A percentile compares a stretch with the other conserved stretches of the same genome.
Conservation (phyloP, 805 yeast genomes). For the Brettanomyces custersianus region DNA sequence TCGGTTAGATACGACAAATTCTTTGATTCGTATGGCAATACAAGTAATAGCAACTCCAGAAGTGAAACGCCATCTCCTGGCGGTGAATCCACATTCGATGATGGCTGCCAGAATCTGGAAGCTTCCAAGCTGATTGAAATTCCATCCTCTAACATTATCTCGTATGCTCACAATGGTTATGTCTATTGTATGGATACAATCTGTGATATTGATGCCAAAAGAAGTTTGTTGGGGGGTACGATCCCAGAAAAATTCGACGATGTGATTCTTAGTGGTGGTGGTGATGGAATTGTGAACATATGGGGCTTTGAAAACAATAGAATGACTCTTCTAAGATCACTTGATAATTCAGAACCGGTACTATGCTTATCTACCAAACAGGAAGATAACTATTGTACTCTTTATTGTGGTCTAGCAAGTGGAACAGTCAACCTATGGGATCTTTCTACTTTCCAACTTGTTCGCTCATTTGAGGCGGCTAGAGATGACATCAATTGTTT, state of each 20-base stretch:
- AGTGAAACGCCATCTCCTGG: constrained; percentile 15
- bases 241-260: constrained; percentile 24
- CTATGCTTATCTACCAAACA: constrained; percentile 49
- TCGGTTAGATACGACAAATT: constrained; percentile 71
- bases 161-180: constrained; percentile 89
- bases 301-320: constrained; percentile 46
- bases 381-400: constrained; percentile 50
- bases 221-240: constrained; percentile 15
- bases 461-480: constrained; percentile 33
- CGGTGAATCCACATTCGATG: constrained; percentile 14
- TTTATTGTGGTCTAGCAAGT: constrained; percentile 75
- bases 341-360: constrained; percentile 63
- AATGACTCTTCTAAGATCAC: constrained; percentile 23
- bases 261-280: constrained; percentile 65
- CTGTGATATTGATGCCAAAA: constrained; percentile 12
- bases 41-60: constrained; percentile 2
- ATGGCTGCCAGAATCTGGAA: neutral
- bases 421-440: constrained; percentile 85
- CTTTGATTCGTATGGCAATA: constrained; percentile 71
- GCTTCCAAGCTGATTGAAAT: constrained; percentile 49
- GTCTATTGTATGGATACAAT: constrained; percentile 57
- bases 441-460: constrained; percentile 65
- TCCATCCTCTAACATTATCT: constrained; percentile 52
- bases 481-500: constrained; percentile 52
- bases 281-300: constrained; percentile 79